A percentile compares a stretch with the other conserved stretches of the same genome.
These are phyloP conservation scores for Dactylellina drechsleri DNA, from an alignment of 2,329 filamentous ascomycete species.

Conservation along the genomic window DNA sequence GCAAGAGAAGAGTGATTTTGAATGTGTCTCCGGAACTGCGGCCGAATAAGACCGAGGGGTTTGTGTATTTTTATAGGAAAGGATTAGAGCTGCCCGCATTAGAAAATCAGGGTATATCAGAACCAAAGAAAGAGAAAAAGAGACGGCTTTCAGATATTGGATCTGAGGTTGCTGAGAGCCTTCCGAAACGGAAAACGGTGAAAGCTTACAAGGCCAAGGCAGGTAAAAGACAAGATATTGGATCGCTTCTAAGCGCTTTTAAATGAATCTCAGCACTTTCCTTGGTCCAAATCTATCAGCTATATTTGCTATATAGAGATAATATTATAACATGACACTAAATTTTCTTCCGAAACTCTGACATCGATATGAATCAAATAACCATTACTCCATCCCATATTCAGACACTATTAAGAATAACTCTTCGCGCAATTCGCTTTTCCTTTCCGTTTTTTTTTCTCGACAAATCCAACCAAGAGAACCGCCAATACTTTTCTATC, in stretches of 20 bases:
- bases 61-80: slow-evolving; percentile 33
- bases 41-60: neutral
- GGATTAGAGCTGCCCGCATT: neutral
- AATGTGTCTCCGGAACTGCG: slow-evolving; percentile 18
- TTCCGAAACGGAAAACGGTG: slow-evolving; percentile 13
- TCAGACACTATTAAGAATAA: too few relatives aligned
- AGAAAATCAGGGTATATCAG: neutral
- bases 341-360: neutral
- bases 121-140: slow-evolving; percentile 12
- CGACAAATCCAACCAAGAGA: too few relatives aligned
- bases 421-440: too few relatives aligned
- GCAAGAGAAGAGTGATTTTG: slow-evolving; percentile 29
- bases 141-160: slow-evolving; percentile 10
- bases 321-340: slow-evolving; percentile 8
- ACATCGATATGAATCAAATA: neutral
- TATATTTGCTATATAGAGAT: neutral
- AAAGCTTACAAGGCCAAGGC: slow-evolving; percentile 32
- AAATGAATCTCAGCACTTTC: neutral
- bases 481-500: slow-evolving; percentile 1
- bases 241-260: slow-evolving; percentile 37
- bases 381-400: slow-evolving; percentile 24
- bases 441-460: too few relatives aligned
- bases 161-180: neutral
- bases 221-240: slow-evolving; percentile 39
- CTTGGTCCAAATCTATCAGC: too few relatives aligned